Percentiles rank a stretch among this genome's conserved stretches.
Evolutionary conservation across 495 filamentous ascomycete genomes (phyloP).

Genomic region (Hypoxylon lienhwacheense): DNA sequence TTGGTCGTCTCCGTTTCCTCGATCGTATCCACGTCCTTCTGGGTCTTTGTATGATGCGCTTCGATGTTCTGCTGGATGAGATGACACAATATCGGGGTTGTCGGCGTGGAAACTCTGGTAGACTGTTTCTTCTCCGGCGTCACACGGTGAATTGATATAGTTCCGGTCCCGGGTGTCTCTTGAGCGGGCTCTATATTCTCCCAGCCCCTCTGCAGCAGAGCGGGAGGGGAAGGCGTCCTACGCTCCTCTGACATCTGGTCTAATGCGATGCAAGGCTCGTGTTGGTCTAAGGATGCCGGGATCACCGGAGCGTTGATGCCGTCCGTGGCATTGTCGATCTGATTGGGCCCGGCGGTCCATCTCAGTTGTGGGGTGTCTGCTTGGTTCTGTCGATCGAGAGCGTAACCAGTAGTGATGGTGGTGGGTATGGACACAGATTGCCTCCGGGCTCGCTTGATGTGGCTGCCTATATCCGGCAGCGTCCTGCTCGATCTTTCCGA

Average conservation of each 20-base stretch:
- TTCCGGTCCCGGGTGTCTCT: conserved; percentile 34
- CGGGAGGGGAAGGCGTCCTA: conserved; percentile 43
- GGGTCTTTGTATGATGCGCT: neutral
- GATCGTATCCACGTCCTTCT: neutral
- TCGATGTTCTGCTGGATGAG: conserved; percentile 16
- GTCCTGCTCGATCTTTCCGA: conserved; percentile 3
- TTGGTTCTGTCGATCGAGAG: conserved; percentile 30
- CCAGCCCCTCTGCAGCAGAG: conserved; percentile 41
- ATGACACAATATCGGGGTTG: conserved; percentile 9
- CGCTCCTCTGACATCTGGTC: conserved; percentile 7
- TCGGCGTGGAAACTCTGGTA: conserved; percentile 25
- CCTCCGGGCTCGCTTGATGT: conserved; percentile 15
- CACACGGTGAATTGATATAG: conserved; percentile 19
- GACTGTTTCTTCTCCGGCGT: conserved; percentile 16
- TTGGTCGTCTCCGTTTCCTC: conserved; percentile 3
- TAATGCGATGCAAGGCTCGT: conserved; percentile 24
- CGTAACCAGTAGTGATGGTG: conserved; percentile 61
- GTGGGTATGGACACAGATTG: conserved; percentile 55
- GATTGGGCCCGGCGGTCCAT: conserved; percentile 1
- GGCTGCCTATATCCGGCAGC: neutral
- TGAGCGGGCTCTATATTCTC: conserved; percentile 36
- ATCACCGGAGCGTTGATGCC: conserved; percentile 2
- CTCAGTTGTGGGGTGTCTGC: conserved; percentile 10
- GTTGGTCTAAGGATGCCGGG: conserved; percentile 6
- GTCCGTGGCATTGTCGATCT: conserved; percentile 9